A percentile compares a stretch with the other conserved stretches of the same genome.
Conservation (phyloP, 2,329 filamentous ascomycete species). For the Biscogniauxia sp. region DNA sequence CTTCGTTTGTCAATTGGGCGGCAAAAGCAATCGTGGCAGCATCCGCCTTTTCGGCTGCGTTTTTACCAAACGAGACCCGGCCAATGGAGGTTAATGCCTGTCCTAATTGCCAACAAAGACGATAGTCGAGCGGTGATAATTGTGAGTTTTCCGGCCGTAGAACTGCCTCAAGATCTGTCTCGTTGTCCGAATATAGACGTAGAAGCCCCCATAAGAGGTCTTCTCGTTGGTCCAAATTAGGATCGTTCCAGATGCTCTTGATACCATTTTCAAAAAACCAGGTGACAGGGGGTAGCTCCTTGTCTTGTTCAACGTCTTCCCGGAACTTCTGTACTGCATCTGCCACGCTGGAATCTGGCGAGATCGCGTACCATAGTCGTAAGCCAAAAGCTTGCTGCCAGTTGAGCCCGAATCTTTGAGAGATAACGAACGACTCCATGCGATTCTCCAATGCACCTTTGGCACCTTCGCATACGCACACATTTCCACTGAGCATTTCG, state of each 20-base stretch:
- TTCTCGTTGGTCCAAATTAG: conserved; percentile 57
- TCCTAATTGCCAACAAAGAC: conserved; percentile 82
- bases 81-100: conserved; percentile 58
- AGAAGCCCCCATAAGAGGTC: conserved; percentile 87
- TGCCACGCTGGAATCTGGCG: conserved; percentile 65
- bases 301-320: conserved; percentile 67
- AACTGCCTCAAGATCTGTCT: conserved; percentile 63
- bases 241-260: conserved; percentile 59
- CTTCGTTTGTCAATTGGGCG: conserved; percentile 59
- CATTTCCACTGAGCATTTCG: conserved; percentile 83
- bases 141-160: conserved; percentile 75
- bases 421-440: conserved; percentile 75
- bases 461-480: conserved; percentile 78
- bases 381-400: conserved; percentile 94
- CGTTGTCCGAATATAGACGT: conserved; percentile 68
- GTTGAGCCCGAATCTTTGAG: conserved; percentile 78
- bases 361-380: conserved; percentile 82
- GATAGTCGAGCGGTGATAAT: conserved; percentile 69
- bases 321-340: conserved; percentile 71
- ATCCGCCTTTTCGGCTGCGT: conserved; percentile 61
- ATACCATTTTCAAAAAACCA: conserved; percentile 65
- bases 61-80: conserved; percentile 50
- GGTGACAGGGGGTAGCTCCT: conserved; percentile 70
- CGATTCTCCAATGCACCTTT: conserved; percentile 76
- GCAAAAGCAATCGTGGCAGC: conserved; percentile 65